Evolutionary conservation across 208 protist species (phyloP), one percentile per base, ranked within the genome.

Genomic region (Leishmania tarentolae): DNA sequence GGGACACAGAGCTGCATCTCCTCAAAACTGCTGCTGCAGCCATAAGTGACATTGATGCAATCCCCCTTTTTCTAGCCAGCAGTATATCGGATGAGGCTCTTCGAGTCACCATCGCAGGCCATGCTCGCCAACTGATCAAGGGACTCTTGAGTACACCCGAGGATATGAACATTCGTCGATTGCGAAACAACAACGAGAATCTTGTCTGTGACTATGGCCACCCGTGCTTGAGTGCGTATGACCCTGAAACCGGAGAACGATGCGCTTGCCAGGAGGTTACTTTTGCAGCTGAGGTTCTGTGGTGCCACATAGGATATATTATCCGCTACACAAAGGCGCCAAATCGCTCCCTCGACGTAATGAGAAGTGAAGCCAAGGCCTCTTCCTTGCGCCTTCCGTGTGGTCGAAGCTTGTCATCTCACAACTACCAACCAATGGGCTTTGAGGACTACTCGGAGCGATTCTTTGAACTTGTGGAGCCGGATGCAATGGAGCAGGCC

Each of bases 381-480:
- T 66, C 81, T 0, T 69, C 78, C 44, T 65, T 93, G 28, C 0
- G 37, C 7, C 70, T 98, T 42, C 95, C 95, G 0, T 98, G 95
- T 75, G 89, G 92, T 1, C n/a, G n/a, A 8, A 15, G 79, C 5
- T 57, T 92, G 21, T 80, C 86, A 28, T 77, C 69, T 7, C 95
- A 98, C 76, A n/a, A 13, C 0, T 91, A 93, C 66, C 31, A 28
- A 4, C 56, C 69, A 24, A 77, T 96, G 40, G 95, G 95, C 0
- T 97, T 92, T 79, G 93, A 98, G 65, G 86, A 90, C 37, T 96
- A 95, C 77, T 90, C 88, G 0, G 93, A 98, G 78, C 89, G 95
- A 3, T 84, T 93, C 40, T 90, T 97, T 42, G 85, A 89, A 80
- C 86, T 98, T 13, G 50, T 76, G 21, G 93, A 98, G 81, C 95